Conservation (phyloP, 352 stramenopile species). For the Pythium coloratum region DNA sequence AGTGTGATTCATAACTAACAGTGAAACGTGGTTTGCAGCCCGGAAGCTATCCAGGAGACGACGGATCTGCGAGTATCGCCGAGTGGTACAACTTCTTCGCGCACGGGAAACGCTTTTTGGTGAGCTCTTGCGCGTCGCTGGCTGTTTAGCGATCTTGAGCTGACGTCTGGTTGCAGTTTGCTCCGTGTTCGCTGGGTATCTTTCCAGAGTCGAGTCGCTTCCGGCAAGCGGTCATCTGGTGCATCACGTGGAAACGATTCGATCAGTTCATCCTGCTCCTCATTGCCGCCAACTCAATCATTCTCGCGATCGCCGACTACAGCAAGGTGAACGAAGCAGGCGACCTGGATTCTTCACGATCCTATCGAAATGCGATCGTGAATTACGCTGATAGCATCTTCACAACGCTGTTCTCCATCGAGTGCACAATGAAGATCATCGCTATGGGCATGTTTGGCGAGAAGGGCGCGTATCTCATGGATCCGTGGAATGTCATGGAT, state of each 20-base stretch:
- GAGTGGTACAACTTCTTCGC: constrained; percentile 70
- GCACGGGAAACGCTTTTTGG: constrained; percentile 57
- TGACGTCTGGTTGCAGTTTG: constrained; percentile 35
- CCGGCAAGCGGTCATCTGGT: constrained; percentile 59
- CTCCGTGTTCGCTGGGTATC: constrained; percentile 48
- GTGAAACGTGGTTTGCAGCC: constrained; percentile 27
- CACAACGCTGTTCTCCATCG: constrained; percentile 79
- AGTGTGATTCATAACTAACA: too few species aligned
- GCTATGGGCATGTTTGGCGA: constrained; percentile 78
- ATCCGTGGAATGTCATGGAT: constrained; percentile 91
- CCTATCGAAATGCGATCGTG: constrained; percentile 58
- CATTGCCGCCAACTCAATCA: constrained; percentile 81
- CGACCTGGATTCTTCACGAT: constrained; percentile 41
- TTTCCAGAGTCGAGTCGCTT: constrained; percentile 56
- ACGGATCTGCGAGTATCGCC: constrained; percentile 47
- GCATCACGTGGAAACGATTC: constrained; percentile 73
- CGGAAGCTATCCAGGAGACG: constrained; percentile 50
- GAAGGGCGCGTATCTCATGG: constrained; percentile 75
- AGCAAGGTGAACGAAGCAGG: constrained; percentile 49
- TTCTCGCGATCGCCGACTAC: constrained; percentile 81
- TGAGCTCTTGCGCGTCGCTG: constrained; percentile 13
- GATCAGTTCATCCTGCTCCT: constrained; percentile 84
- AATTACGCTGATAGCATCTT: constrained; percentile 54
- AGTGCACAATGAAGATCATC: constrained; percentile 90
- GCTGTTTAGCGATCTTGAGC: not conserved